Percentiles rank a stretch among this genome's conserved stretches.
phyloP scores from a whole-genome alignment of 345 rosid genomes.

The Bretschneidera sinensis region DNA sequence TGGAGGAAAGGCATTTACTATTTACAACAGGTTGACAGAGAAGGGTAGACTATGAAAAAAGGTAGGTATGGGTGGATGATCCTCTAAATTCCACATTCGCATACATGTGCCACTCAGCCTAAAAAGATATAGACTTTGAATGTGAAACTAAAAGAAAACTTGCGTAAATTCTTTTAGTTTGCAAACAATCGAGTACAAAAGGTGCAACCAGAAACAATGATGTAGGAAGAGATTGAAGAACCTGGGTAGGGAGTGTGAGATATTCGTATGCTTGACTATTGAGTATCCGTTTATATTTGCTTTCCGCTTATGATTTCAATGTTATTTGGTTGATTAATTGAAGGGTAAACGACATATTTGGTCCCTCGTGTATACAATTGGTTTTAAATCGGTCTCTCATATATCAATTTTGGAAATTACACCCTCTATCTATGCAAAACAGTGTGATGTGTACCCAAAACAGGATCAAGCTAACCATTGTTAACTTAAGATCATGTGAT shows the following conservation, averaged over 20 bases:
- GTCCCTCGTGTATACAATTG: not conserved
- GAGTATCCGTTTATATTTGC: too few relatives aligned
- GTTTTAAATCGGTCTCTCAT: not conserved
- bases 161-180: not conserved
- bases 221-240: not conserved
- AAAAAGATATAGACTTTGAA: not conserved
- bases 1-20: not conserved
- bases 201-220: not conserved
- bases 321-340: not conserved
- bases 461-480: too few relatives aligned
- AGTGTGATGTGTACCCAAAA: too few relatives aligned
- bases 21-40: not conserved
- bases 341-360: not conserved
- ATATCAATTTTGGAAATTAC: not conserved
- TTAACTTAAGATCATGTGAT: too few relatives aligned
- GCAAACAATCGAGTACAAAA: not conserved
- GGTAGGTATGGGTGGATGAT: constrained; percentile 4
- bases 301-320: not conserved
- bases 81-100: not conserved
- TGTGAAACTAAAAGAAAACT: too few relatives aligned
- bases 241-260: too few relatives aligned
- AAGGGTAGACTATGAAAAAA: constrained; percentile 2
- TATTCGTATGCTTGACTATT: too few relatives aligned
- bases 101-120: not conserved
- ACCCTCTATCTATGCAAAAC: not conserved